Base-by-base conservation (phyloP, 2,329 filamentous ascomycete genomes). In the Botrytis galanthina region DNA sequence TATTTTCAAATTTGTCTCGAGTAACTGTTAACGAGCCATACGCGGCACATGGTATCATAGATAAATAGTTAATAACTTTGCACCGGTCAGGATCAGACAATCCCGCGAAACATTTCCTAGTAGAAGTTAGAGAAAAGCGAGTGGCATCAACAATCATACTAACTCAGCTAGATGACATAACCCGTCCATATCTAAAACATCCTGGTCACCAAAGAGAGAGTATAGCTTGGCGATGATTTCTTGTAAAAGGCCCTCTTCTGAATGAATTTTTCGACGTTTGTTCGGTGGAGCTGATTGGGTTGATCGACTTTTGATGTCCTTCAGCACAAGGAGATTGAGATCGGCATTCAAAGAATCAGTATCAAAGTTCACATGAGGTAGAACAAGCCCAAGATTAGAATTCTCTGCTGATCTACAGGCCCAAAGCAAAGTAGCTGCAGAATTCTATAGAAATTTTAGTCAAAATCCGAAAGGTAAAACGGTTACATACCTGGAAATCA, bases 31-130 rank as follows among this genome's bases (percentile, higher is more conserved):
- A 80, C 10, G 83, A 85, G 46, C 83, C 83, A 73, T 87, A 85
- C 22, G 84, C 83, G 26, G 86, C 86, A 79, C 91, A 93, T 29
- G 87, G 84, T 66, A 89, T 80, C 67, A 85, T 85, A 4, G 89
- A 88, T 22, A 94, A 79, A 18, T 86, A 80, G 54, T 88, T 83
- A 59, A 92, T 82, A 14, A 86, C 81, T 48, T 84, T 83, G 76
- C 86, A 88, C 78, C 88, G 86, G 37, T 85, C 82, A 12, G 82
- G 74, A 74, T 89, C 86, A 26, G 84, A 77, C 7, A 89, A 80
- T 22, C 81, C 79, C 20, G 83, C 77, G 78, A 90, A 90, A 35
- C 79, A 79, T 74, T 79, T 73, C 73, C 84, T 64, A 75, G 73
- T 68, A 18, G 20, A n/a, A 18, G 35, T 73, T 70, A 73, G 72